These are phyloP conservation scores for Eucalyptus sp. DNA, from an alignment of 345 rosid species.

Conservation along the genomic window DNA sequence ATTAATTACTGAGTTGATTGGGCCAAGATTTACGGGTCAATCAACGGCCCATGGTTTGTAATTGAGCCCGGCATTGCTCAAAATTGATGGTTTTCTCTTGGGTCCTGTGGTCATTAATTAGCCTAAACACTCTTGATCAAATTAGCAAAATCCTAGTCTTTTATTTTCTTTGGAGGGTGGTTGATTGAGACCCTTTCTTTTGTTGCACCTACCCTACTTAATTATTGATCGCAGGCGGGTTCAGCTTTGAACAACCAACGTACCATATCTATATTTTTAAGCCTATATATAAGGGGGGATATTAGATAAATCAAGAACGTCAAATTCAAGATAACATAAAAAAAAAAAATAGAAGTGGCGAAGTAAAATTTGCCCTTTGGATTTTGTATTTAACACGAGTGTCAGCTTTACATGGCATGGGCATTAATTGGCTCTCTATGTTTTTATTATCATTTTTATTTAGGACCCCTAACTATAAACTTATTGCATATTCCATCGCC, in stretches of 20 bases:
- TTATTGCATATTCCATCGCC: neutral
- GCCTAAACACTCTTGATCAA: neutral
- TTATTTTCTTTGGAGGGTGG: neutral
- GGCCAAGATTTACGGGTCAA: neutral
- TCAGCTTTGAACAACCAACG: neutral
- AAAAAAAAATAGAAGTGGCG: neutral
- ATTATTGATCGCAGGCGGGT: neutral
- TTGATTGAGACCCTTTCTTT: neutral
- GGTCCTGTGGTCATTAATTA: neutral
- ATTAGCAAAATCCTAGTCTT: neutral
- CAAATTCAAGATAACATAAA: neutral
- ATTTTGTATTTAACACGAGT: too few species aligned
- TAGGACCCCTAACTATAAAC: neutral
- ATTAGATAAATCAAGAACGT: neutral
- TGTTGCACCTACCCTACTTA: neutral
- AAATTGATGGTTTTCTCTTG: neutral
- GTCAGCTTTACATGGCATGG: neutral
- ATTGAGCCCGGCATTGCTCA: neutral
- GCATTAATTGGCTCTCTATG: neutral
- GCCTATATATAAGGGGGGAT: neutral
- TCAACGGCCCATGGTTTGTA: neutral
- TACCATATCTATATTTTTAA: neutral
- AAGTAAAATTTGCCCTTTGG: neutral
- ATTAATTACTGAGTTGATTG: neutral
- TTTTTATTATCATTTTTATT: neutral